These are phyloP conservation scores for Bifiguratus adelaidae DNA, from an alignment of 192 early-diverging fungal genomes.

Conservation along the genomic window DNA sequence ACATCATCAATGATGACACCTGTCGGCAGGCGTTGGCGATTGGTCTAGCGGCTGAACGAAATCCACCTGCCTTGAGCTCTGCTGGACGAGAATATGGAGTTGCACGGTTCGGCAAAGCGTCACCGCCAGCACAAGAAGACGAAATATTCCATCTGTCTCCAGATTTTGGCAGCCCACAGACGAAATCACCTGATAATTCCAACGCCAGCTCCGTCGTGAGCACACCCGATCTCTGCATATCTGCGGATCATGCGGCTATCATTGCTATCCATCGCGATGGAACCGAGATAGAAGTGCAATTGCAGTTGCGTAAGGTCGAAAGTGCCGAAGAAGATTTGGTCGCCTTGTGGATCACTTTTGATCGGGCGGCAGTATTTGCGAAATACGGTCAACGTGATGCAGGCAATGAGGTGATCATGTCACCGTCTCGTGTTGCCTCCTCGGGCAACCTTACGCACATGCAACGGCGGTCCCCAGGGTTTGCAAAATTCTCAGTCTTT, in stretches of 20 bases:
- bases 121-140: too few relatives aligned
- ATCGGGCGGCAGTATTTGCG: constrained; percentile 32
- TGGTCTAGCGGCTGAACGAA: not conserved
- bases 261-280: constrained; percentile 51
- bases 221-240: too few relatives aligned
- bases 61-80: not conserved
- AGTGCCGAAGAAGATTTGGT: constrained; percentile 29
- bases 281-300: constrained; percentile 40
- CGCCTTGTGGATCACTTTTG: constrained; percentile 54
- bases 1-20: constrained; percentile 7
- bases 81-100: too few relatives aligned
- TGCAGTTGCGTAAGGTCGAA: constrained; percentile 47
- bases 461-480: too few relatives aligned
- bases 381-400: not conserved
- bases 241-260: constrained; percentile 21
- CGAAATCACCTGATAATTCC: not conserved
- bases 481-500: too few relatives aligned
- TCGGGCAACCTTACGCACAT: too few relatives aligned
- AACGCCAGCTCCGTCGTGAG: not conserved
- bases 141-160: too few relatives aligned
- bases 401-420: too few relatives aligned
- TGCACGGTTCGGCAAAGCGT: too few relatives aligned
- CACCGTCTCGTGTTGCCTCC: too few relatives aligned
- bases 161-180: too few relatives aligned
- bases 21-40: not conserved